Evolutionary conservation across 257 asterid genomes (phyloP), one percentile per base, ranked within the genome.

Genomic region (Solanum okadae): DNA sequence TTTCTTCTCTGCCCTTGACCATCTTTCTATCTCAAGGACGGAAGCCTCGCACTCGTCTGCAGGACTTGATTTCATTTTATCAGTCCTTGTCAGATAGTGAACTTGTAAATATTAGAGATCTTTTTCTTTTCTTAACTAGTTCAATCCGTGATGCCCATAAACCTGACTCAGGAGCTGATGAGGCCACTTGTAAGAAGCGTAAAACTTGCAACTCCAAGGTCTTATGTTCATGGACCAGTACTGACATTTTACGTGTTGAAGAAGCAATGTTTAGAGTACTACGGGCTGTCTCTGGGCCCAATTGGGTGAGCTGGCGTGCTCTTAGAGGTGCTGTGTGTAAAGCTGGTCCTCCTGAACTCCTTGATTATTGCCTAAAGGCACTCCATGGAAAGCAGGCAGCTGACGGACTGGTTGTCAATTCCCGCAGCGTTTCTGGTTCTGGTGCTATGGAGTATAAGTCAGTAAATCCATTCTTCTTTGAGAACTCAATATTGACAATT

Each of bases 261-360:
- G 97, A 92, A 84, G 96, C 99, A 44, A 94, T 96, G 98, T 93
- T 96, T 86, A 95, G 93, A 90, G 98, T 97, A 73, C 86, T 97
- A 85, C 93, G 98, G 44, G 99, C 98, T 27, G 98, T 96, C 67
- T 92, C 95, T 70, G 97, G 97, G 52, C 90, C 98, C 91, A 93
- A 94, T 89, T 97, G 99, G 99, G 98, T 97, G 86, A 93, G 98
- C 86, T 95, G 96, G 98, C 97, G 99, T 75, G 95, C 98, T 81
- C 96, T 97, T 77, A 94, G 94, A 90, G 99, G 98, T 77, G 98
- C 99, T 56, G 98, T 97, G 83, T 97, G 96, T 92, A 93, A 91
- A 91, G 92, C 88, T 38, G 99, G 98, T 6, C 61, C 96, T 42
- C 98, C 98, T 0, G 98, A 97, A 92, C 98, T 97, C 88, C 89